Percentiles rank a stretch among this genome's conserved stretches.
phyloP scores from a whole-genome alignment of 129 eudicot genomes.

The Glebionis coronaria region DNA sequence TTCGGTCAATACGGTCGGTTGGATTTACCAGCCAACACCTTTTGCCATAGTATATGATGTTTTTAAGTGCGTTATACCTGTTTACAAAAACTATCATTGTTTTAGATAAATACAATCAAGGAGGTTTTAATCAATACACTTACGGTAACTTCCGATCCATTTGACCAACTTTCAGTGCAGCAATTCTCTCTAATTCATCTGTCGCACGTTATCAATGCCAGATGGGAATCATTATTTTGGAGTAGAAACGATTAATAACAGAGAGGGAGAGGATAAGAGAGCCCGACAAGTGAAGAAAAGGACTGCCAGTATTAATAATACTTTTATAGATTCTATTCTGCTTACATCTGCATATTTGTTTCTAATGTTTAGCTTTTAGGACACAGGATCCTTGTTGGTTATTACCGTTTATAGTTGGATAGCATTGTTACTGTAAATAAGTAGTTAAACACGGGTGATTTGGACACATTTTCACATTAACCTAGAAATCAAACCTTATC shows the following conservation, averaged over 20 bases:
- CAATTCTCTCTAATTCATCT: no score
- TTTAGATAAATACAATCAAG: no score
- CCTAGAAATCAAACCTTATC: conserved; percentile 3
- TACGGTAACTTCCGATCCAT: no score
- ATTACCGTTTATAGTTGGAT: neutral
- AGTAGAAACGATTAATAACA: conserved; percentile 1
- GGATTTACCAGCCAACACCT: no score
- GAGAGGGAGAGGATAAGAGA: neutral
- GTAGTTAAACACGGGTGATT: neutral
- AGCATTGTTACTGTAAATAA: neutral
- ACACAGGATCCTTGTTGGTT: conserved; percentile 10
- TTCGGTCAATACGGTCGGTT: no score
- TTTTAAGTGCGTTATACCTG: no score
- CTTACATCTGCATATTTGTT: conserved; percentile 1
- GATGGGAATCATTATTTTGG: neutral
- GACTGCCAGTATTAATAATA: neutral
- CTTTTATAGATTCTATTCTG: neutral
- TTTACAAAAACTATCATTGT: no score
- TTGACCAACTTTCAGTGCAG: no score
- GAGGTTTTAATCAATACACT: no score
- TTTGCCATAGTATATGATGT: no score
- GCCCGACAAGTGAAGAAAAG: conserved; percentile 9
- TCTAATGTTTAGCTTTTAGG: neutral
- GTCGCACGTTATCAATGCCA: neutral
- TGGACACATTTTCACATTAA: conserved; percentile 10